phyloP scores from a whole-genome alignment of 257 asterid genomes.

The Verbena officinalis region DNA sequence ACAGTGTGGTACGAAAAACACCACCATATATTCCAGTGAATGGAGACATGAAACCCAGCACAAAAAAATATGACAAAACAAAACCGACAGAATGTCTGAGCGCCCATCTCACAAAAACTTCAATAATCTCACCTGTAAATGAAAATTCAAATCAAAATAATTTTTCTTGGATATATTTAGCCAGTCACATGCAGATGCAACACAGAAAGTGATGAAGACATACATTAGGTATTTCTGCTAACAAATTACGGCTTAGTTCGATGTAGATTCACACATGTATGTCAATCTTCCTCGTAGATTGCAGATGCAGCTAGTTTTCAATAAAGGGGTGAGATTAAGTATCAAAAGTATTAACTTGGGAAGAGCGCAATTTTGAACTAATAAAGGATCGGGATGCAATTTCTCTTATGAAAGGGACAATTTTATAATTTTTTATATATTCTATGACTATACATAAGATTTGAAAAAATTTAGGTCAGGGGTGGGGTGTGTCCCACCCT shows the following conservation, averaged over 20 bases:
- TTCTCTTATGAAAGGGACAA: too few species aligned
- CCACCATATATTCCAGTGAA: slow-evolving; percentile 24
- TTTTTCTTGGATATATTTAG: neutral
- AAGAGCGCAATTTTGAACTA: too few species aligned
- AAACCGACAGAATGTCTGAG: slow-evolving; percentile 36
- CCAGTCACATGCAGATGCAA: slow-evolving; percentile 2
- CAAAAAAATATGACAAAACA: slow-evolving; percentile 24
- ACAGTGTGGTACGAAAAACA: slow-evolving; percentile 43
- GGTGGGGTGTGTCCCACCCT: too few species aligned
- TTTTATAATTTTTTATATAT: too few species aligned
- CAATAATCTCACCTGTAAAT: slow-evolving; percentile 43
- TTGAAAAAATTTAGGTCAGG: too few species aligned
- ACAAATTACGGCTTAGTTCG: neutral
- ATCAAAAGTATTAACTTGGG: too few species aligned
- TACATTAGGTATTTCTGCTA: neutral
- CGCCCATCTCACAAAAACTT: slow-evolving; percentile 30
- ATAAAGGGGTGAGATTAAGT: too few species aligned
- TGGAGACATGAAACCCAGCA: slow-evolving; percentile 20
- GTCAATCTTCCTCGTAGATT: neutral
- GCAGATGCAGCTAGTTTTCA: neutral
- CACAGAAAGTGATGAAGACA: neutral
- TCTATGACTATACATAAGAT: too few species aligned
- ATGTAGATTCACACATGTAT: neutral
- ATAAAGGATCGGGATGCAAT: too few species aligned
- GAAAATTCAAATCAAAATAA: neutral